Conservation (phyloP, 441 rosid species). For the Gossypium davidsonii region DNA sequence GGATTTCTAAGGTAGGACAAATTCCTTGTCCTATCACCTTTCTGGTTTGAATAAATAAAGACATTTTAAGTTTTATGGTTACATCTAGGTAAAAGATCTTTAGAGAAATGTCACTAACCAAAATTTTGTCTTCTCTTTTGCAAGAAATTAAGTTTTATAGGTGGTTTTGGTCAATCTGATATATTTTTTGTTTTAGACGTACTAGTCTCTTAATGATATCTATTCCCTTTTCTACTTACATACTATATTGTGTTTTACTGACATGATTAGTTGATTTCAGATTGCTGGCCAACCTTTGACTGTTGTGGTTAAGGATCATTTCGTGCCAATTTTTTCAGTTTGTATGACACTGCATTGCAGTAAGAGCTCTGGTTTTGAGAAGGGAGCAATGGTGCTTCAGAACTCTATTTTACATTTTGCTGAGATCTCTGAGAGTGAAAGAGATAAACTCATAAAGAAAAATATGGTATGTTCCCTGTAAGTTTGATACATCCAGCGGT, state of each 20-base stretch:
- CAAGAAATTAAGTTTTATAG: conserved; percentile 5
- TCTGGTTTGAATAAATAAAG: conserved; percentile 8
- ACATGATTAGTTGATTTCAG: conserved; percentile 45
- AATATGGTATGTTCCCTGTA: conserved; percentile 61
- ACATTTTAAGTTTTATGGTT: neutral
- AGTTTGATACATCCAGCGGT: neutral
- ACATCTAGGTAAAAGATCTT: neutral
- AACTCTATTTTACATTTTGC: conserved; percentile 60
- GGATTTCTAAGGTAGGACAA: conserved; percentile 74
- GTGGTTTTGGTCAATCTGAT: neutral
- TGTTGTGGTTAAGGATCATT: conserved; percentile 60
- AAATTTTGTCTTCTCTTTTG: neutral
- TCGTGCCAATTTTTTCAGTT: conserved; percentile 84
- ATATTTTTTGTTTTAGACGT: neutral
- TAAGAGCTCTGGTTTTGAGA: conserved; percentile 50
- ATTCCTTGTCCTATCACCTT: conserved; percentile 5
- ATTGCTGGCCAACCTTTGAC: conserved; percentile 60
- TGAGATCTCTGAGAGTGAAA: conserved; percentile 70
- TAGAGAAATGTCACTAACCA: neutral
- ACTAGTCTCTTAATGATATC: neutral
- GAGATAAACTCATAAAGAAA: conserved; percentile 81
- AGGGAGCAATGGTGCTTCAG: conserved; percentile 67
- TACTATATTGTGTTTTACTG: neutral
- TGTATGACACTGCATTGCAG: conserved; percentile 80
- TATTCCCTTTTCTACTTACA: neutral